Conservation (phyloP, 2,329 filamentous ascomycete genomes). For the Penicillium verrucosum region DNA sequence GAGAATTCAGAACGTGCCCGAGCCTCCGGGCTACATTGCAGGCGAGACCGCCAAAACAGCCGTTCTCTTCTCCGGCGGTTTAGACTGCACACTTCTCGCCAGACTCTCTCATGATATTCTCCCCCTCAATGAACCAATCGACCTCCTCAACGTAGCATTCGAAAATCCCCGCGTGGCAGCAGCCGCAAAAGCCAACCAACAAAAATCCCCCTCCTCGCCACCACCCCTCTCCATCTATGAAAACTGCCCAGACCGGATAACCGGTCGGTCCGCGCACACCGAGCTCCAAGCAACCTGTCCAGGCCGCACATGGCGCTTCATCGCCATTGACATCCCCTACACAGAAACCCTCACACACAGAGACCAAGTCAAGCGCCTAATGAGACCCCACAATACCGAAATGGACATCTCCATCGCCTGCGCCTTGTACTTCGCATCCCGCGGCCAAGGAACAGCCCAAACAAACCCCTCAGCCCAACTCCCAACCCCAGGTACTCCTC, state of each 20-base stretch:
- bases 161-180: slow-evolving; percentile 78
- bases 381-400: slow-evolving; percentile 92
- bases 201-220: slow-evolving; percentile 6
- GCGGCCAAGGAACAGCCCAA: slow-evolving; percentile 59
- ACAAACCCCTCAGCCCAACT: slow-evolving; percentile 25
- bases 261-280: slow-evolving; percentile 73
- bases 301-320: slow-evolving; percentile 72
- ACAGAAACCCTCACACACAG: slow-evolving; percentile 68
- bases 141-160: slow-evolving; percentile 93
- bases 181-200: slow-evolving; percentile 50
- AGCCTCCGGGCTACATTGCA: slow-evolving; percentile 45
- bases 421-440: slow-evolving; percentile 91
- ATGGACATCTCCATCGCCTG: slow-evolving; percentile 96
- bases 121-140: slow-evolving; percentile 65
- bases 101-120: slow-evolving; percentile 75
- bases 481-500: neutral
- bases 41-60: slow-evolving; percentile 53
- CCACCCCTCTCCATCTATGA: slow-evolving; percentile 58
- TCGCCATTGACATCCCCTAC: slow-evolving; percentile 78
- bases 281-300: slow-evolving; percentile 71
- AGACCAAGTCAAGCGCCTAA: slow-evolving; percentile 67
- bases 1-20: slow-evolving; percentile 64
- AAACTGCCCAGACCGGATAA: slow-evolving; percentile 83
- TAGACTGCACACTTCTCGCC: slow-evolving; percentile 88
- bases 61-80: slow-evolving; percentile 86